Conservation (phyloP, 495 filamentous ascomycete species). For the Annulohypoxylon bovei region DNA sequence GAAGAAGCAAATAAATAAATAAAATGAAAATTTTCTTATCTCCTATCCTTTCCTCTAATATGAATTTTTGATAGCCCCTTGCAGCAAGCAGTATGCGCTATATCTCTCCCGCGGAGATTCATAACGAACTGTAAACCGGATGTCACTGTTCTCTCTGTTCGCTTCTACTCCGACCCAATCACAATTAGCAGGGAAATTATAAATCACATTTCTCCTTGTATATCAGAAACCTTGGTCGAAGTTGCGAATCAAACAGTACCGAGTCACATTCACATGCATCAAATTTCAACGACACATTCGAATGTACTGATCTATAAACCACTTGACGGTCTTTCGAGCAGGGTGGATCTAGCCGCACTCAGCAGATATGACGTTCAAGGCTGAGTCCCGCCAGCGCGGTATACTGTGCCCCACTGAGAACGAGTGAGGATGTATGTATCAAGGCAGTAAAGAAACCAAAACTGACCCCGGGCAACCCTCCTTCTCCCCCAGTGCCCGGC, state of each 20-base stretch:
- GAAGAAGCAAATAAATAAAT: constrained; percentile 11
- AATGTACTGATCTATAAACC: constrained; percentile 22
- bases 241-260: constrained; percentile 19
- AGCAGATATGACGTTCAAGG: constrained; percentile 32
- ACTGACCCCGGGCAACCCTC: constrained; percentile 2
- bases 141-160: constrained; percentile 25
- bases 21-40: constrained; percentile 5
- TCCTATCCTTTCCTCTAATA: constrained; percentile 13
- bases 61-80: constrained; percentile 37
- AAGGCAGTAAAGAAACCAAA: not conserved
- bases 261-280: constrained; percentile 12
- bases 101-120: constrained; percentile 35
- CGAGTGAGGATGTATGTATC: not conserved
- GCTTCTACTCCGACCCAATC: constrained; percentile 32
- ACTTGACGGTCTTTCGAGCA: not conserved
- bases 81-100: constrained; percentile 31
- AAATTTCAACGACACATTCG: constrained; percentile 13
- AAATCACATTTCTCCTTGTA: constrained; percentile 18
- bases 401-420: constrained; percentile 9
- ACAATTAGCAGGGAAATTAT: constrained; percentile 10
- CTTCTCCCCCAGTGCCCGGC: constrained; percentile 11
- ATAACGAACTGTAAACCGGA: constrained; percentile 12
- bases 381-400: constrained; percentile 12
- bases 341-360: constrained; percentile 10
- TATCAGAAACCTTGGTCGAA: constrained; percentile 26